Evolutionary conservation across 345 rosid genomes (phyloP).

Genomic region (Mangifera indica): DNA sequence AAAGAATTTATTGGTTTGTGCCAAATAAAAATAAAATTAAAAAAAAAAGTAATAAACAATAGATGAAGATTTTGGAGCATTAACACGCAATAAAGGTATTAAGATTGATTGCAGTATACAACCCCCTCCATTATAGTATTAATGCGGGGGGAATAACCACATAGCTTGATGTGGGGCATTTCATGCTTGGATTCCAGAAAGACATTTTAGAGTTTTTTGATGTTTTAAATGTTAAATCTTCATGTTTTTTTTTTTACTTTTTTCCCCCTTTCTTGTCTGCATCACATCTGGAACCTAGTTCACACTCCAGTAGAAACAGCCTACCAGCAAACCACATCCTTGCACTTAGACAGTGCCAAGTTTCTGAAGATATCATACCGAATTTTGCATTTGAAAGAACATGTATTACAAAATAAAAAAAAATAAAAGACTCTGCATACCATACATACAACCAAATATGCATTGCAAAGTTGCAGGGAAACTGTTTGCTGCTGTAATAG

Average conservation of each 20-base stretch:
- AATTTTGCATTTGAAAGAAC: neutral
- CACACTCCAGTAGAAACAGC: neutral
- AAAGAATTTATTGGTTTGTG: neutral
- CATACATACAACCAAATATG: constrained; percentile 91
- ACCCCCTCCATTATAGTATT: neutral
- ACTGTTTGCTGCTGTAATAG: constrained; percentile 82
- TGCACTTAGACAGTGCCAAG: neutral
- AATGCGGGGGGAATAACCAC: neutral
- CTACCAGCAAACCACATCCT: neutral
- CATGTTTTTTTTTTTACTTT: neutral
- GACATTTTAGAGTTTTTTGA: neutral
- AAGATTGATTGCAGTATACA: neutral
- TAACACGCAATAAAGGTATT: neutral
- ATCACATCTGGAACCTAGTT: neutral
- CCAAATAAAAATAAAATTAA: no score
- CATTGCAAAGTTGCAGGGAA: constrained; percentile 95
- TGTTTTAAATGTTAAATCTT: neutral
- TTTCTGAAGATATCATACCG: neutral
- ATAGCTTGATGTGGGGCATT: neutral
- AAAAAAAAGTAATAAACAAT: neutral
- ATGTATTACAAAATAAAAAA: neutral
- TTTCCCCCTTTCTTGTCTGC: neutral
- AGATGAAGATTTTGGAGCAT: neutral
- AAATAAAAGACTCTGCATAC: constrained; percentile 36
- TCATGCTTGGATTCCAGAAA: neutral